These are phyloP conservation scores for Cicer judaicum DNA, from an alignment of 306 rosid species.

Conservation along the genomic window DNA sequence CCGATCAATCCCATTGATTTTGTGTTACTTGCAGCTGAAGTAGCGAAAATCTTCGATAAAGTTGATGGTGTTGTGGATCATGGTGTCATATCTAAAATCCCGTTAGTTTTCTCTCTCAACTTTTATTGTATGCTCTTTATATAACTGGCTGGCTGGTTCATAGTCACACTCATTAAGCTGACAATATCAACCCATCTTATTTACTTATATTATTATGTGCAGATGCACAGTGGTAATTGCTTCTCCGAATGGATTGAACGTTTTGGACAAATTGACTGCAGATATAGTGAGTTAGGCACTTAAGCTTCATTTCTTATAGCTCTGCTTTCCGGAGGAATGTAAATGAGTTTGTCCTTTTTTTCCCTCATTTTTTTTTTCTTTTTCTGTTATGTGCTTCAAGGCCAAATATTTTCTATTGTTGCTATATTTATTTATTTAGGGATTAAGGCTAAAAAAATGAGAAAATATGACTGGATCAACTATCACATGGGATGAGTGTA, in stretches of 20 bases:
- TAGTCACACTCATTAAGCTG: conserved; percentile 1
- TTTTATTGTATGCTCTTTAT: conserved; percentile 26
- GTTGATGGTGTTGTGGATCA: conserved; percentile 75
- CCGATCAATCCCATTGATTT: conserved; percentile 24
- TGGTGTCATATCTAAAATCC: conserved; percentile 75
- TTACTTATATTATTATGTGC: conserved; percentile 19
- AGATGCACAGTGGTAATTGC: conserved; percentile 60
- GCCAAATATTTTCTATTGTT: too few relatives aligned
- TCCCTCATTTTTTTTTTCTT: background rate
- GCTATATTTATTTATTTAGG: conserved; percentile 1
- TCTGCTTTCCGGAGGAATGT: conserved; percentile 15
- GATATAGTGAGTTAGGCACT: conserved; percentile 45
- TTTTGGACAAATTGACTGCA: conserved; percentile 53
- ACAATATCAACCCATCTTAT: background rate
- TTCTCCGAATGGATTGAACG: conserved; percentile 48
- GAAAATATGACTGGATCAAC: conserved; percentile 1
- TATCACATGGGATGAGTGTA: background rate
- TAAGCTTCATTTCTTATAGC: conserved; percentile 22
- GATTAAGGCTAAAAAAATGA: conserved; percentile 1
- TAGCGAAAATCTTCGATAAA: conserved; percentile 64
- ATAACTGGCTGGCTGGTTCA: conserved; percentile 15
- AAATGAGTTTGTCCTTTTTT: background rate
- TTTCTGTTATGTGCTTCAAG: background rate
- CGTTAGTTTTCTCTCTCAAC: conserved; percentile 64
- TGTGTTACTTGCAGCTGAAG: conserved; percentile 63